Evolutionary conservation across 345 rosid species (phyloP), one percentile per base, ranked within the genome.

Genomic region (Viola odorata): DNA sequence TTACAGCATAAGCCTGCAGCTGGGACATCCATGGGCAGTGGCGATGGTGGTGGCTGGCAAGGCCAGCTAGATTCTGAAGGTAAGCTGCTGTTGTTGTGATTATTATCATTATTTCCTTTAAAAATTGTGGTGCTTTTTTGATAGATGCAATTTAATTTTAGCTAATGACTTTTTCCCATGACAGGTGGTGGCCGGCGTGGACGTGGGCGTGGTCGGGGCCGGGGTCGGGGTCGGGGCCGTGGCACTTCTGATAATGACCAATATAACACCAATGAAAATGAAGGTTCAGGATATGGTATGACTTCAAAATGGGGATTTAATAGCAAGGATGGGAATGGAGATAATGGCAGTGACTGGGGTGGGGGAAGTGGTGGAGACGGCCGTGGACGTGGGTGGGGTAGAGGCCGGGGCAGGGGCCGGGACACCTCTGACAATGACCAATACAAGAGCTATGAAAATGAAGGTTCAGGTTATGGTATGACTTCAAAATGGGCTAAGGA

Each of bases 31-130:
- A 84, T 95, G 87, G 88, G 90, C 60, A 77, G 89, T 73, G 67
- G 68, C 45, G 80, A 75, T 72, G 87, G 81, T 54, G 89, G 86
- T 61, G 80, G 91, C 67, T 86, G 98, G 96, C 83, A 81, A 69
- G 85, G 84, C 44, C 84, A 79, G 32, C 32, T 23, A 23, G 32
- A 23, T 23, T 23, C 32, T 23, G 32, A 23, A 23, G 32, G 32
- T 23, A 23, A 23, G 32, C 32, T 23, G 2, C 32, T 23, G 32
- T 23, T 23, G 32, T 23, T 23, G 32, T 23, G 32, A 23, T 23
- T 23, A 23, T 2, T 23, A 23, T 23, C 32, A 23, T 23, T 23
- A 23, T 23, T 23, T 60, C 86, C 88, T 73, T 77, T 60, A 52
- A 83, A 81, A 57, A 76, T 83, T 32, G 95, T 23, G 32, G 32